These are phyloP conservation scores for Boeremia exigua DNA, from an alignment of 2,329 filamentous ascomycete genomes.

Conservation along the genomic window DNA sequence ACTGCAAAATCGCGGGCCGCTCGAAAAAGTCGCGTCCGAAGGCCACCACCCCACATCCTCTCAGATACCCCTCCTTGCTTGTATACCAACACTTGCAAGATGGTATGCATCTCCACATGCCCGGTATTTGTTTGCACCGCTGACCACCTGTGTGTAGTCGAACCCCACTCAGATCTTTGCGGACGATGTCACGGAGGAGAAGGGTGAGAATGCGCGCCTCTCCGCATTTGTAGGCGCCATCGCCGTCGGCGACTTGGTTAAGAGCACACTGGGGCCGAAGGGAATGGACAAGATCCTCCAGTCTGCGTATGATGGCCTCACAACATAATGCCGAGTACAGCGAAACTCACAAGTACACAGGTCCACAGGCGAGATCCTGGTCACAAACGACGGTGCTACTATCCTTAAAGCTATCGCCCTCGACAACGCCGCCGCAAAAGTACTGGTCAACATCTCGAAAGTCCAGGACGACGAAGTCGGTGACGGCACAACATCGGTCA, in stretches of 20 bases:
- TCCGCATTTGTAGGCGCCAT: slow-evolving; percentile 98
- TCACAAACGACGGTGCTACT: slow-evolving; percentile 98
- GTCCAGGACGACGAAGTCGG: slow-evolving; percentile 99
- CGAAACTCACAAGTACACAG: slow-evolving; percentile 54
- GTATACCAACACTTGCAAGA: slow-evolving; percentile 31
- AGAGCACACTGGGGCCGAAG: slow-evolving; percentile 95
- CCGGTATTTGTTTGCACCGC: background rate
- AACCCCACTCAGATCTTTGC: slow-evolving; percentile 98
- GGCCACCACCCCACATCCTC: slow-evolving; percentile 41
- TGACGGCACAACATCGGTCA: slow-evolving; percentile 97
- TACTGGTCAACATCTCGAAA: slow-evolving; percentile 98
- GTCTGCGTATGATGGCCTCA: slow-evolving; percentile 73
- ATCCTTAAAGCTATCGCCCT: slow-evolving; percentile 98
- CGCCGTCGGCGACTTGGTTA: slow-evolving; percentile 94
- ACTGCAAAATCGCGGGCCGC: slow-evolving; percentile 29
- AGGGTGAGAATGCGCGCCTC: slow-evolving; percentile 98
- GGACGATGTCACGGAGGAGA: slow-evolving; percentile 95
- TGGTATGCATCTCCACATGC: slow-evolving; percentile 31
- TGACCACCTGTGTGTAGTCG: slow-evolving; percentile 43
- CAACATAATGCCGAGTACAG: background rate
- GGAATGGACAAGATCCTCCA: slow-evolving; percentile 99
- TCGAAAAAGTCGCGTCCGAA: slow-evolving; percentile 46
- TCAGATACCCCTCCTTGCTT: slow-evolving; percentile 41
- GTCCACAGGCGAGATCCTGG: slow-evolving; percentile 95
- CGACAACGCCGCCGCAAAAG: slow-evolving; percentile 97